These are phyloP conservation scores for Prasinococcaceae sp. DNA, from an alignment of 139 green algal species.

Conservation along the genomic window DNA sequence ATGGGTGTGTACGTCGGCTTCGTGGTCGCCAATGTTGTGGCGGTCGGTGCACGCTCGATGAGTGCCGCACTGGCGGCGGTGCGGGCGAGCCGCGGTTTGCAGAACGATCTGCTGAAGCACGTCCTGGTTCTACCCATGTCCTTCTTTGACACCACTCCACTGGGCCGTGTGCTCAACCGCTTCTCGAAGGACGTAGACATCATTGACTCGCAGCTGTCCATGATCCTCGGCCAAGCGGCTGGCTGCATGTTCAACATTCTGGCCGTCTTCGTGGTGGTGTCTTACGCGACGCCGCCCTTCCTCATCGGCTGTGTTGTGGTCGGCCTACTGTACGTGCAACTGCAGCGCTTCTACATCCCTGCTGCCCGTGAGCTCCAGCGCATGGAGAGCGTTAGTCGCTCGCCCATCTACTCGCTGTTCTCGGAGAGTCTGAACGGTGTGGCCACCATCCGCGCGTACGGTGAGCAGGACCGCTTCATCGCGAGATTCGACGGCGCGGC, in stretches of 20 bases:
- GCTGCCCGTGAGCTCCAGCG: conserved; percentile 71
- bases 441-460: conserved; percentile 43
- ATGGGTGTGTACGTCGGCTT: conserved; percentile 51
- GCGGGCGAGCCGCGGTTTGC: too few relatives aligned
- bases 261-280: conserved; percentile 45
- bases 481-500: conserved; percentile 9
- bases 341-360: conserved; percentile 57
- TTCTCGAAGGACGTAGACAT: conserved; percentile 69
- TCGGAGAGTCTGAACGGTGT: conserved; percentile 53
- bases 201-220: neutral
- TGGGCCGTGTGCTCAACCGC: conserved; percentile 77
- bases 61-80: conserved; percentile 16
- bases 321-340: conserved; percentile 42
- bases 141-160: conserved; percentile 88
- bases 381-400: conserved; percentile 64
- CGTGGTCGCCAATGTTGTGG: too few relatives aligned
- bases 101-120: conserved; percentile 46
- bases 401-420: conserved; percentile 58
- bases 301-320: too few relatives aligned
- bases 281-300: too few relatives aligned
- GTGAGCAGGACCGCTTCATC: conserved; percentile 24
- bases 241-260: conserved; percentile 22
- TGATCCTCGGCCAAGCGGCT: too few relatives aligned
- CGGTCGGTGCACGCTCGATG: conserved; percentile 29
- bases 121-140: conserved; percentile 55